A percentile compares a stretch with the other conserved stretches of the same genome.
Conservation (phyloP, 768 basidiomycete genomes). For the Boletellus sp. region DNA sequence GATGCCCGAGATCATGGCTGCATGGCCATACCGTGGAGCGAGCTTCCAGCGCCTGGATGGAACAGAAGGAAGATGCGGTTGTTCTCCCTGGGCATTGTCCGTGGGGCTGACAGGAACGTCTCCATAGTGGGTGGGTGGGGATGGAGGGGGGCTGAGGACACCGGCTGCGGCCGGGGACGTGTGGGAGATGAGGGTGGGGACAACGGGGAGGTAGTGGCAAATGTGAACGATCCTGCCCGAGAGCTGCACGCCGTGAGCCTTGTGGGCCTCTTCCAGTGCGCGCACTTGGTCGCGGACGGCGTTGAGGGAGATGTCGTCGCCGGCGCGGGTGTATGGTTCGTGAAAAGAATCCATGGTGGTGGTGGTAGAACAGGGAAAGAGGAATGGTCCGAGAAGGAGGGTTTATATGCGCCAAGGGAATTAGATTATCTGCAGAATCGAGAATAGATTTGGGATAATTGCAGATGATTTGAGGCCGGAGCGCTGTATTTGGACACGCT, state of each 20-base stretch:
- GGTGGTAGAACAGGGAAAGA: slow-evolving; percentile 3
- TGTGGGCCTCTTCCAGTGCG: slow-evolving; percentile 69
- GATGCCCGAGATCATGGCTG: slow-evolving; percentile 94
- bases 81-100: not conserved
- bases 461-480: slow-evolving; percentile 20
- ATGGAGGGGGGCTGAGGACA: slow-evolving; percentile 71
- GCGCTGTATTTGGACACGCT: slow-evolving; percentile 26
- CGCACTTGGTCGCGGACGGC: slow-evolving; percentile 72
- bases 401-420: slow-evolving; percentile 20
- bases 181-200: slow-evolving; percentile 53
- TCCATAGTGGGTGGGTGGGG: slow-evolving; percentile 58
- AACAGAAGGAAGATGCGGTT: slow-evolving; percentile 8
- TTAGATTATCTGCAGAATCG: slow-evolving; percentile 28
- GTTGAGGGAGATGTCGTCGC: slow-evolving; percentile 64
- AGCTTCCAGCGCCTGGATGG: slow-evolving; percentile 62
- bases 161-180: slow-evolving; percentile 36
- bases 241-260: slow-evolving; percentile 64
- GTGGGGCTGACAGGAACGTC: slow-evolving; percentile 44
- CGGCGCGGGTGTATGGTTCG: slow-evolving; percentile 63
- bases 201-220: slow-evolving; percentile 84
- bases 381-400: not conserved
- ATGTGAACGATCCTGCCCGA: slow-evolving; percentile 91
- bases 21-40: slow-evolving; percentile 78
- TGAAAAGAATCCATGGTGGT: slow-evolving; percentile 74
- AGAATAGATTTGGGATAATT: slow-evolving; percentile 21